Evolutionary conservation across 352 stramenopile species (phyloP), one percentile per base, ranked within the genome.

Genomic region (Globisporangium apiculatum): DNA sequence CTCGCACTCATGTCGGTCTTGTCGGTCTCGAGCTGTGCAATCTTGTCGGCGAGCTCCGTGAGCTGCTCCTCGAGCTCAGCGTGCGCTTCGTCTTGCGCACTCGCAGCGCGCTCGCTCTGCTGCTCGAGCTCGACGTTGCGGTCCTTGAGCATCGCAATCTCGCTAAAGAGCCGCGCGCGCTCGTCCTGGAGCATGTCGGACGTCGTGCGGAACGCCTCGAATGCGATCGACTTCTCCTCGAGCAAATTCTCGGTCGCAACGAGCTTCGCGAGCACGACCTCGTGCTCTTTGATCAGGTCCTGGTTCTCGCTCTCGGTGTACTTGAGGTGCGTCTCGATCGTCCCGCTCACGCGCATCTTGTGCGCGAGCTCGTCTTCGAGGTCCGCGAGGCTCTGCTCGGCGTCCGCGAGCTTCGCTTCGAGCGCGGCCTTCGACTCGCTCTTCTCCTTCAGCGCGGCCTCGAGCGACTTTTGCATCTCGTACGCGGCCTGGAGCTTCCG

Each of bases 171-270:
- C 3, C 75, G 69, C 49, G 56, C 75, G 43, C 75, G 73, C 55
- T 87, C 75, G 38, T 83, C 73, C 58, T 86, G 78, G 7, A 86
- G 62, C 69, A 79, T 87, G 40, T 76, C 79, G 8, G 74, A 77
- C 6, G 74, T 86, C 14, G 73, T 79, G 38, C 75, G 74, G 56
- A 83, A 76, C 5, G 73, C 68, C 53, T 86, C 74, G 51, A 84
- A 79, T 48, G 83, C 73, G n/a, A 86, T 77, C 15, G 63, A 66
- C 38, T 87, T 82, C 61, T 87, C 77, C 18, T 87, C 73, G n/a
- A 89, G 45, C 46, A 74, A 69, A 11, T 71, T 72, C 45, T 73
- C 62, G 8, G 67, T 76, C 37, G 68, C 69, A 42, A 81, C 68
- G 36, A 87, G 64, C 50, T 85, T 82, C 14, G 64, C 69, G 42